These are phyloP conservation scores for Calocera viscosa DNA, from an alignment of 768 basidiomycete genomes.

Conservation along the genomic window DNA sequence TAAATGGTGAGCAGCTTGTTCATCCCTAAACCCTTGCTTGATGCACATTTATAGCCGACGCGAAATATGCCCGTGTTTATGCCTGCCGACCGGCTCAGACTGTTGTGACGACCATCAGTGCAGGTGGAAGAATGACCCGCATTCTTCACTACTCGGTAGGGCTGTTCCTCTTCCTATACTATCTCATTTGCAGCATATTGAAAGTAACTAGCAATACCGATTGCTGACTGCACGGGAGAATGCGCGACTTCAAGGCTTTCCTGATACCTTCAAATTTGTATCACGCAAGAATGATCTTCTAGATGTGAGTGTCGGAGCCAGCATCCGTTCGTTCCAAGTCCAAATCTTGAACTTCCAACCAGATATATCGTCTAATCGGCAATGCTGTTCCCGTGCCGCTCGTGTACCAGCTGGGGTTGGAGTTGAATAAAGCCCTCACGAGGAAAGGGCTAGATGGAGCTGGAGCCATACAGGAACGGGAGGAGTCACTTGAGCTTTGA, in stretches of 20 bases:
- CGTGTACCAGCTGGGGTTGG: not conserved
- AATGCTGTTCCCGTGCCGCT: slow-evolving; percentile 21
- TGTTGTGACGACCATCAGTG: not conserved
- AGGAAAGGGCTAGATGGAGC: not conserved
- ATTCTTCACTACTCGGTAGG: slow-evolving; percentile 57
- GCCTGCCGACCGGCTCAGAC: not conserved
- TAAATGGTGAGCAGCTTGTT: not conserved
- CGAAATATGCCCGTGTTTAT: not conserved
- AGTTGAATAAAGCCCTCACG: not conserved
- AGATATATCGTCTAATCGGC: slow-evolving; percentile 75
- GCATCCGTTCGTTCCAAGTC: slow-evolving; percentile 32
- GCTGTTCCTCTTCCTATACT: not conserved
- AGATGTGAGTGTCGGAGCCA: not conserved
- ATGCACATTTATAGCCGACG: not conserved
- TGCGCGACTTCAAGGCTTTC: slow-evolving; percentile 71
- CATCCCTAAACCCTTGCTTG: not conserved
- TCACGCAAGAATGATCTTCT: slow-evolving; percentile 41
- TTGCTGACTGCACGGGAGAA: slow-evolving; percentile 64
- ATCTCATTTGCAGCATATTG: not conserved
- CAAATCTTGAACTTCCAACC: slow-evolving; percentile 12
- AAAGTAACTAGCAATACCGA: slow-evolving; percentile 42
- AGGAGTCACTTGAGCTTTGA: not conserved
- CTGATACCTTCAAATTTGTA: slow-evolving; percentile 56
- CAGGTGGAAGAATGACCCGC: slow-evolving; percentile 18
- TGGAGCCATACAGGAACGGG: not conserved